phyloP scores from a whole-genome alignment of 2,329 filamentous ascomycete species.

The Aurifilum marmelostoma region DNA sequence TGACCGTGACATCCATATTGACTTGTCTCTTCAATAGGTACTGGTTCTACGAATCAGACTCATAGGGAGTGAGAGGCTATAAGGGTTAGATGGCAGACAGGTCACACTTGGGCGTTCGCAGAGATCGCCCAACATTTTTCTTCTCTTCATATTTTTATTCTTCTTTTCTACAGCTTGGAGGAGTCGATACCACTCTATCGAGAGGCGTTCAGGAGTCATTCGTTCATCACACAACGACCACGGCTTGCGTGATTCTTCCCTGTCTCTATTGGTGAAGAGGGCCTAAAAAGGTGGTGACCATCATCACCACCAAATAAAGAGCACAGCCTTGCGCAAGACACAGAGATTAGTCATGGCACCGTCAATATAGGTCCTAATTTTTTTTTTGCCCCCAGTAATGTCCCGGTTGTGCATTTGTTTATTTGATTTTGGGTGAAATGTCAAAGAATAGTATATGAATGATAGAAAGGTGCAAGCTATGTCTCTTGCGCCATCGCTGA shows the following conservation, averaged over 20 bases:
- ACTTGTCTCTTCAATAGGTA: slow-evolving; percentile 37
- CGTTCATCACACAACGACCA: not conserved
- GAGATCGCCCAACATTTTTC: not conserved
- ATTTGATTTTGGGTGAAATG: not conserved
- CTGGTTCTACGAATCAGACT: slow-evolving; percentile 41
- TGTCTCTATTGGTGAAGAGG: not conserved
- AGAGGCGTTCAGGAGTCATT: slow-evolving; percentile 14
- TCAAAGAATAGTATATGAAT: not conserved
- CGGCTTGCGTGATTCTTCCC: not conserved
- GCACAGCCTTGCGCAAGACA: not conserved
- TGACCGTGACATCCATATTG: not conserved
- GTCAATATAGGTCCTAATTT: not conserved
- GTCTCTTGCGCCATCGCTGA: not conserved
- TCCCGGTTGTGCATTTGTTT: no score
- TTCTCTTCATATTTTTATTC: not conserved
- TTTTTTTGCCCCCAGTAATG: no score
- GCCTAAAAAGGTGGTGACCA: not conserved
- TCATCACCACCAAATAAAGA: not conserved
- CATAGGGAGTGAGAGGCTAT: not conserved
- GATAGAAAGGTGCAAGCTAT: not conserved
- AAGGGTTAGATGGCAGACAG: not conserved
- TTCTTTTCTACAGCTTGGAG: not conserved
- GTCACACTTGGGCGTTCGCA: not conserved
- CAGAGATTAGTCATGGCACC: not conserved
- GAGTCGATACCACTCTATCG: slow-evolving; percentile 19